Evolutionary conservation across 139 green algal species (phyloP).

Genomic region (Yamagishiella unicocca): DNA sequence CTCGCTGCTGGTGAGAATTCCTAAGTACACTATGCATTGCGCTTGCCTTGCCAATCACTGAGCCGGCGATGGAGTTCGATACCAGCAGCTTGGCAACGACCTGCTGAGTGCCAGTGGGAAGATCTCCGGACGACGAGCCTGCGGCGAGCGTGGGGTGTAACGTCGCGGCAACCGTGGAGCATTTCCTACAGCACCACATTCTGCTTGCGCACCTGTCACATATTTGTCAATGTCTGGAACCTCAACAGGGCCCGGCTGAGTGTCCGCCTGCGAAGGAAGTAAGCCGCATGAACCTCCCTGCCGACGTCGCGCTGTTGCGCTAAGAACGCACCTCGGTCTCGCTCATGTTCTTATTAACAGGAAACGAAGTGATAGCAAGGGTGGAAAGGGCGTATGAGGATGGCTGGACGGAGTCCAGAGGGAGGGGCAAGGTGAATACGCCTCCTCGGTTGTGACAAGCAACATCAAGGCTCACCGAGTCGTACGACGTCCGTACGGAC

Average conservation of each 20-base stretch:
- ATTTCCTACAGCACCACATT: not conserved
- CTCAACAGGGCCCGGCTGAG: conserved; percentile 1
- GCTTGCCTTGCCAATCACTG: conserved; percentile 73
- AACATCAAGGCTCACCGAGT: too few species aligned
- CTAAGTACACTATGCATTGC: not conserved
- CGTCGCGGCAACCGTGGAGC: not conserved
- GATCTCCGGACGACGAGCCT: conserved; percentile 40
- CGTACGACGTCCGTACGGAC: too few species aligned
- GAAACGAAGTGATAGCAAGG: not conserved
- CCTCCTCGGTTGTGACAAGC: too few species aligned
- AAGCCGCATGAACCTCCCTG: not conserved
- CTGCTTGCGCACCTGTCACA: conserved; percentile 1
- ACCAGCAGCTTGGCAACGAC: conserved; percentile 76
- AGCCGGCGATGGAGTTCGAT: conserved; percentile 73
- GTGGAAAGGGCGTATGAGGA: conserved; percentile 7
- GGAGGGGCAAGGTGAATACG: conserved; percentile 11
- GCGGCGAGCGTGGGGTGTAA: too few species aligned
- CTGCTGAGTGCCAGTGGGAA: conserved; percentile 59
- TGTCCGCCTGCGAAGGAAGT: conserved; percentile 8
- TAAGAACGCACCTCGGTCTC: conserved; percentile 17
- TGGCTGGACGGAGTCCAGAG: conserved; percentile 33
- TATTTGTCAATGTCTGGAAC: conserved; percentile 44
- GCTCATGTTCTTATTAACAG: not conserved
- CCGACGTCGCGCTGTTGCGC: not conserved
- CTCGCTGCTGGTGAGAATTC: not conserved